These are phyloP conservation scores for Gracilariopsis chorda DNA, from an alignment of 23 red algal species.

Conservation along the genomic window DNA sequence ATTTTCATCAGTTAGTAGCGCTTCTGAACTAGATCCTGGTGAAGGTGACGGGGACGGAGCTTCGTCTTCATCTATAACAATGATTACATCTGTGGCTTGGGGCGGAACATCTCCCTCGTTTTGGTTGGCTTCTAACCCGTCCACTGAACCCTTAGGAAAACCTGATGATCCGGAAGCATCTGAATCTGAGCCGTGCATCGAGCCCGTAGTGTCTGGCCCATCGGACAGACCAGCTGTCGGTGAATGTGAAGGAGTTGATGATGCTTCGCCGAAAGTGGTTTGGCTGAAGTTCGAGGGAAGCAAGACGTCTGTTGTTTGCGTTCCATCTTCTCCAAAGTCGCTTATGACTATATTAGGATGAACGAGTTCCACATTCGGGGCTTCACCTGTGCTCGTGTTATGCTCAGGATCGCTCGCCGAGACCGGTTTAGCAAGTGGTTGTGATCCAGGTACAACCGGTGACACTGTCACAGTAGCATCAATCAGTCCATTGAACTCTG, in stretches of 20 bases:
- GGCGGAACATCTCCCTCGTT: not conserved
- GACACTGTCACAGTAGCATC: not conserved
- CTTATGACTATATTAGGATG: not conserved
- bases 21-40: not conserved
- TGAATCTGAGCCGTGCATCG: conserved; percentile 9
- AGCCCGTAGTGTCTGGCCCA: not conserved
- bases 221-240: not conserved
- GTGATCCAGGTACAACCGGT: not conserved
- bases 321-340: not conserved
- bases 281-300: not conserved
- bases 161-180: too few species aligned
- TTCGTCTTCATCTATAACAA: not conserved
- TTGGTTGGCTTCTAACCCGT: not conserved
- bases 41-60: not conserved
- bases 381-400: too few species aligned
- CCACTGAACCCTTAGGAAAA: not conserved
- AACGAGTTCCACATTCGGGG: too few species aligned
- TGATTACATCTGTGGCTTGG: not conserved
- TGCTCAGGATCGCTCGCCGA: not conserved
- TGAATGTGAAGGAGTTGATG: too few species aligned
- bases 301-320: not conserved
- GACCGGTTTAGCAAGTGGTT: not conserved
- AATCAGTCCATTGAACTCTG: conserved; percentile 3
- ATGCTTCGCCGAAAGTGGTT: conserved; percentile 4
- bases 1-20: too few species aligned